phyloP scores from a whole-genome alignment of 2,329 filamentous ascomycete genomes.

The Fonsecaea multimorphosa region DNA sequence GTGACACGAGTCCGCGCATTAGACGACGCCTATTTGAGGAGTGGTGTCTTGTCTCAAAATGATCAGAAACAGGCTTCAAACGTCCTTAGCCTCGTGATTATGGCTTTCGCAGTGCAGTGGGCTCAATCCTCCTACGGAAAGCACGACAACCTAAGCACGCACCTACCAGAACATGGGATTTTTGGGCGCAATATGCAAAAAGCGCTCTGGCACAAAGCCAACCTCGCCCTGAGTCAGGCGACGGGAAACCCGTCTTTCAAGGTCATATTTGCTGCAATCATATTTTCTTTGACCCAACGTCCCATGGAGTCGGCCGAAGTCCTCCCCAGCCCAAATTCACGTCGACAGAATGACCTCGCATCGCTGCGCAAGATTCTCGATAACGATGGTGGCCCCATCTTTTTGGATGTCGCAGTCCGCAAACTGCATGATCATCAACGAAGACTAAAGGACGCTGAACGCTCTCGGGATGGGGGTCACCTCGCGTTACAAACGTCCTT shows the following conservation, averaged over 20 bases:
- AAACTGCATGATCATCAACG: constrained; percentile 27
- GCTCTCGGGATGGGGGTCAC: background rate
- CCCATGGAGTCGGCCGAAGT: constrained; percentile 41
- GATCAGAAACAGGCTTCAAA: constrained; percentile 28
- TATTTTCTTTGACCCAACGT: constrained; percentile 54
- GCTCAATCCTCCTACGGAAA: constrained; percentile 19
- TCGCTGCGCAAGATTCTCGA: constrained; percentile 24
- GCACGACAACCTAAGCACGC: constrained; percentile 33
- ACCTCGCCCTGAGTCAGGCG: constrained; percentile 47
- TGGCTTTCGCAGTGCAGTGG: constrained; percentile 33
- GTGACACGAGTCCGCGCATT: constrained; percentile 28
- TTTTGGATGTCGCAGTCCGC: constrained; percentile 25
- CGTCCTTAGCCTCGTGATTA: constrained; percentile 27
- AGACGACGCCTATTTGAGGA: constrained; percentile 20
- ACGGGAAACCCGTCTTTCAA: constrained; percentile 51
- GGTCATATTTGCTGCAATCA: constrained; percentile 53
- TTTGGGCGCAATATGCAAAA: constrained; percentile 47
- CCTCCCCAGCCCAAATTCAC: background rate
- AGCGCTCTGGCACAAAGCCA: constrained; percentile 51
- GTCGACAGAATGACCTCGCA: constrained; percentile 7
- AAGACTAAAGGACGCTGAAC: constrained; percentile 15
- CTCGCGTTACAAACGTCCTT: background rate
- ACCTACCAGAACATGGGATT: constrained; percentile 32
- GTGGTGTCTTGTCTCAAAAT: constrained; percentile 17
- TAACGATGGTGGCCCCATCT: constrained; percentile 14